Evolutionary conservation across 2,329 filamentous ascomycete genomes (phyloP).

Genomic region (Pyricularia sp.): DNA sequence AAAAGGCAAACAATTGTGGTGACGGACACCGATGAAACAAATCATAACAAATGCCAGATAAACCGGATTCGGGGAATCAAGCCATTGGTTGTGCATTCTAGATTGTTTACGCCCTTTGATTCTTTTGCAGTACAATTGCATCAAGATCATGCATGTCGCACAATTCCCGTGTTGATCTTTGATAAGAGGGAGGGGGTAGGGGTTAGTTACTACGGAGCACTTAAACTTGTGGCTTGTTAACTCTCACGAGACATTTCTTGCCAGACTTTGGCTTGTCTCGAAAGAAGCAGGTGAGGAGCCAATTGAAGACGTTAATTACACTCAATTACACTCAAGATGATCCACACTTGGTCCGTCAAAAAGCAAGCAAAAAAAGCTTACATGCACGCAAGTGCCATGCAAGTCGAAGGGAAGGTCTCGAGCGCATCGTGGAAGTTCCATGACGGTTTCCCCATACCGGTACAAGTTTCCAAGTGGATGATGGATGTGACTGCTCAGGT

Average conservation of each 20-base stretch:
- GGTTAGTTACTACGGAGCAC: background rate
- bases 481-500: background rate
- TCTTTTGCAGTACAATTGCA: background rate
- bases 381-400: background rate
- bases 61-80: background rate
- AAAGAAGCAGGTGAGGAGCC: background rate
- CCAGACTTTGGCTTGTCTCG: background rate
- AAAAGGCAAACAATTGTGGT: background rate
- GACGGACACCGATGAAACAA: background rate
- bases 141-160: background rate
- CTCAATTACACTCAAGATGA: too few relatives aligned
- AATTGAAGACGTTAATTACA: background rate
- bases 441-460: background rate
- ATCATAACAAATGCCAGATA: too few relatives aligned
- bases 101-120: background rate
- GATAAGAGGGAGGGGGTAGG: background rate
- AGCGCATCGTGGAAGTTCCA: background rate
- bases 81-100: background rate
- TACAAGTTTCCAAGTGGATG: background rate
- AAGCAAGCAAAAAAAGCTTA: background rate
- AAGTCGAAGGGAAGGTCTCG: background rate
- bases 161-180: background rate
- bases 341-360: background rate
- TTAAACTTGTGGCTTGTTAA: background rate
- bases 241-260: background rate